Evolutionary conservation across 441 rosid species (phyloP), one percentile per base, ranked within the genome.

Genomic region (Capsella rubella): DNA sequence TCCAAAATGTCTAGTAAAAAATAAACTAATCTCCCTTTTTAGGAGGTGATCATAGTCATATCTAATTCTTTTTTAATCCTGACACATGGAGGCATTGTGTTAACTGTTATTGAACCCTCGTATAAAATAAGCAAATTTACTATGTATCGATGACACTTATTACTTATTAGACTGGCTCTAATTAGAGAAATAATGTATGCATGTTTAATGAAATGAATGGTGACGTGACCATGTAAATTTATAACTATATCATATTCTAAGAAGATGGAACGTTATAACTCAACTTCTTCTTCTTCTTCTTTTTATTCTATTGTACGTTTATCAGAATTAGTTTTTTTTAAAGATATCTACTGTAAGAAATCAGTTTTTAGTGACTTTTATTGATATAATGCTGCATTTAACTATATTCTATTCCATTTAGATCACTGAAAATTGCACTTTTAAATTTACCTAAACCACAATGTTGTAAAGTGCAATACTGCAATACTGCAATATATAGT

Each of bases 21-120:
- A 5, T 65, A 47, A 65, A 49, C 50, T 49, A 64, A 57, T 65
- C 59, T 16, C 40, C 16, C 5, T 65, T 57, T 62, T 28, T 15
- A 56, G 54, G 66, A 40, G 72, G 65, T 34, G 71, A 39, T 56
- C 65, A 55, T 34, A 55, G 34, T 64, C 59, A 65, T 63, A 55
- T 73, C 8, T 64, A 64, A 34, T 15, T 27, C n/a, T 31, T 35
- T 73, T 1, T 55, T 25, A 27, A 39, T 16, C 8, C 39, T 21
- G 10, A 29, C 49, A 15, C 45, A 52, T 43, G 34, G 51, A 64
- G 6, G 65, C 34, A 34, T 12, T 64, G 34, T 47, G 45, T 21
- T 21, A 0, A 21, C 25, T 21, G 25, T 72, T 45, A 55, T 34
- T 73, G 71, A 72, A 40, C 13, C 27, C 25, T 55, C 6, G 18